Evolutionary conservation across 257 asterid genomes (phyloP).

Genomic region (Cynanchum wilfordii): DNA sequence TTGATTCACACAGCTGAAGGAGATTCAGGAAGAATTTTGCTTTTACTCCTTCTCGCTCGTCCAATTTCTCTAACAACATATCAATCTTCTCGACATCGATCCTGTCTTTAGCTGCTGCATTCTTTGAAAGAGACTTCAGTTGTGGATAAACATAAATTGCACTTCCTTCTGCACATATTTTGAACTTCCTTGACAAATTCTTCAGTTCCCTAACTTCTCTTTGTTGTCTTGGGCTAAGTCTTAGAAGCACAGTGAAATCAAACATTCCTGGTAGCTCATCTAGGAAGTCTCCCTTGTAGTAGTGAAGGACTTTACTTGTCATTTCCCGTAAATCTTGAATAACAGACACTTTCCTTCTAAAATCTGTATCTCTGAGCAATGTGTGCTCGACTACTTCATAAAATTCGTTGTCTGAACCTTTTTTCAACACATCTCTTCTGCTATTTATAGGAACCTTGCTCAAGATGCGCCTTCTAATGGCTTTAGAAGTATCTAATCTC

Average conservation of each 20-base stretch:
- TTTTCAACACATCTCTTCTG: constrained; percentile 43
- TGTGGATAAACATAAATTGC: constrained; percentile 83
- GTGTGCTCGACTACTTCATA: constrained; percentile 79
- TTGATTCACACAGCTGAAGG: constrained; percentile 76
- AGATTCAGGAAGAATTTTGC: constrained; percentile 80
- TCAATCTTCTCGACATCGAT: constrained; percentile 75
- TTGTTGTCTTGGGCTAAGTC: constrained; percentile 55
- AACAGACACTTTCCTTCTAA: constrained; percentile 61
- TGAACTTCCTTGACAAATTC: constrained; percentile 51
- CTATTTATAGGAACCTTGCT: constrained; percentile 59
- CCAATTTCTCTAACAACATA: constrained; percentile 47
- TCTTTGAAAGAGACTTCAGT: constrained; percentile 59
- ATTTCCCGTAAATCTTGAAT: constrained; percentile 86
- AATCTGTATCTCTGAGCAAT: constrained; percentile 64
- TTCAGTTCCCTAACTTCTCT: constrained; percentile 47
- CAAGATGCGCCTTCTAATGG: constrained; percentile 69
- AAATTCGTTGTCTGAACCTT: constrained; percentile 60
- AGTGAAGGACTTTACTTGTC: constrained; percentile 80
- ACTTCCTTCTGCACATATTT: constrained; percentile 82
- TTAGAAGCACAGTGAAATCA: constrained; percentile 73
- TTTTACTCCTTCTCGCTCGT: constrained; percentile 69
- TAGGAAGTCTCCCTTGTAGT: constrained; percentile 87
- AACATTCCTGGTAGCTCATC: constrained; percentile 96
- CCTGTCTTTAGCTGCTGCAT: constrained; percentile 56
- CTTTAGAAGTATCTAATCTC: constrained; percentile 57